Evolutionary conservation across 495 filamentous ascomycete species (phyloP).

Genomic region (Polyplosphaeria fusca): DNA sequence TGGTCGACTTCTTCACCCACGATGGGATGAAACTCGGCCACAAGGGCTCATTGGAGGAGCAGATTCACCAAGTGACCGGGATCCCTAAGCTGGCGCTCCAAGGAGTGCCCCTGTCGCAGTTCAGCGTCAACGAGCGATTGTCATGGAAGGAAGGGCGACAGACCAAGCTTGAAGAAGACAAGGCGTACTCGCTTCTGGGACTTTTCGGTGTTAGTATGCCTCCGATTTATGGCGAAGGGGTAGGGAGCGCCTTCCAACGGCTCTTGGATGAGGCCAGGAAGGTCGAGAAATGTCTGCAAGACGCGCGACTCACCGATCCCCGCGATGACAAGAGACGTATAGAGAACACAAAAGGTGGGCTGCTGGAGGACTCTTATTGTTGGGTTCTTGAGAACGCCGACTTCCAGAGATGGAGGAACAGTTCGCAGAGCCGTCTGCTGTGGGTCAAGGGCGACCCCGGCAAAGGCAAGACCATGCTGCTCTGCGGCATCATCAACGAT

Average conservation of each 20-base stretch:
- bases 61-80: conserved; percentile 24
- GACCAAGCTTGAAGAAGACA: too few relatives aligned
- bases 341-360: too few relatives aligned
- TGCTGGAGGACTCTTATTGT: conserved; percentile 44
- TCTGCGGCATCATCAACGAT: too few relatives aligned
- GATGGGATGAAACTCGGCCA: conserved; percentile 25
- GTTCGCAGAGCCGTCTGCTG: neutral
- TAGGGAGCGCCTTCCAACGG: conserved; percentile 1
- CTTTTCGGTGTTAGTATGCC: conserved; percentile 11
- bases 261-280: conserved; percentile 5
- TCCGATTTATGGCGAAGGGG: conserved; percentile 13
- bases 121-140: too few relatives aligned
- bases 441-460: too few relatives aligned
- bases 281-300: conserved; percentile 11
- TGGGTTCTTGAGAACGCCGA: conserved; percentile 46
- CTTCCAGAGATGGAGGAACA: conserved; percentile 32
- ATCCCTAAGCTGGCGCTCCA: conserved; percentile 22
- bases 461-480: too few relatives aligned
- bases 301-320: conserved; percentile 10
- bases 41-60: conserved; percentile 21
- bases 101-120: conserved; percentile 25
- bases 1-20: conserved; percentile 29
- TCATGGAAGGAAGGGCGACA: conserved; percentile 30
- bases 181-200: too few relatives aligned
- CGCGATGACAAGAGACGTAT: conserved; percentile 43